A percentile compares a stretch with the other conserved stretches of the same genome.
phyloP scores from a whole-genome alignment of 305 asterid genomes.

The Fraxinus nigra region DNA sequence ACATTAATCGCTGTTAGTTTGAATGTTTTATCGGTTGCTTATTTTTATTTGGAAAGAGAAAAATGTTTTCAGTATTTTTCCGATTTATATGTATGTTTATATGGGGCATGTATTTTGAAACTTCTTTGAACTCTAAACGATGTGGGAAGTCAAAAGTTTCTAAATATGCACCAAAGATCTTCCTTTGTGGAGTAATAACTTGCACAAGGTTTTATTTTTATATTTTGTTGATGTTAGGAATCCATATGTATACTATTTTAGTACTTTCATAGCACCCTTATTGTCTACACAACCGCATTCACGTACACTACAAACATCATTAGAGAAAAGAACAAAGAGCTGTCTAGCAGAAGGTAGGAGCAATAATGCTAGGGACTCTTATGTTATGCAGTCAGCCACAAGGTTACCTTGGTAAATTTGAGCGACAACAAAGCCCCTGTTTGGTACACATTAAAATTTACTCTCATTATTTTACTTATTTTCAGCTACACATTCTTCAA shows the following conservation, averaged over 20 bases:
- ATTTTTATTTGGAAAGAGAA: not conserved
- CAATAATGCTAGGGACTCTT: too few species aligned
- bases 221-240: not conserved
- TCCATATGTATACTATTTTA: not conserved
- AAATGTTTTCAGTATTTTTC: not conserved
- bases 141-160: not conserved
- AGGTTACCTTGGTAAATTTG: too few species aligned
- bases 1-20: not conserved
- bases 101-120: not conserved
- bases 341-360: too few species aligned
- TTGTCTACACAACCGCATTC: not conserved
- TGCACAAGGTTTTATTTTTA: not conserved
- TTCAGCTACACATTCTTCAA: too few species aligned
- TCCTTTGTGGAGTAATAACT: not conserved
- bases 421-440: too few species aligned
- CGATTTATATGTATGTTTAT: not conserved
- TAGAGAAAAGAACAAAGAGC: too few species aligned
- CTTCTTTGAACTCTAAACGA: not conserved
- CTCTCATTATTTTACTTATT: too few species aligned
- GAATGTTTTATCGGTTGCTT: not conserved
- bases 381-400: too few species aligned
- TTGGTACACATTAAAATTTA: too few species aligned
- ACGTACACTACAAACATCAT: not conserved
- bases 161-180: not conserved
- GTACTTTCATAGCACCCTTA: not conserved